Evolutionary conservation across 1,284 basidiomycete species (phyloP).

Genomic region (Rhodotorula mucilaginosa): DNA sequence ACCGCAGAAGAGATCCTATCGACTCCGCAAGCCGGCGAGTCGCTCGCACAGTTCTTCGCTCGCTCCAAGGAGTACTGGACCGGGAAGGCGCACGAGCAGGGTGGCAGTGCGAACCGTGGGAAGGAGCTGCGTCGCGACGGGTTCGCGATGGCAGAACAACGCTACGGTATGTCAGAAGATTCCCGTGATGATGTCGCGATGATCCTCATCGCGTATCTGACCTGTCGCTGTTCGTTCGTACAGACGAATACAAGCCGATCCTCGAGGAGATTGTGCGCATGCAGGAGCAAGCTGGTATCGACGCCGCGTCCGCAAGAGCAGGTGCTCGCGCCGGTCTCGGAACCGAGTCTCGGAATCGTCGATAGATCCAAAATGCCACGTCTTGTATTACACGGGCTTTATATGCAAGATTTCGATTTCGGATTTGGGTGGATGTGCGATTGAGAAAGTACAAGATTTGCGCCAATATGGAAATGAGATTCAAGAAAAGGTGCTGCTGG

Average conservation of each 20-base stretch:
- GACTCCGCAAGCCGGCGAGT: conserved; percentile 86
- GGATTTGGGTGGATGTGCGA: background rate
- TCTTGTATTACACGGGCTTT: background rate
- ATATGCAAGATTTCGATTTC: background rate
- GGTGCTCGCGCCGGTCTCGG: conserved; percentile 48
- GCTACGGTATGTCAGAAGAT: conserved; percentile 58
- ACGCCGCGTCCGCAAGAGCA: conserved; percentile 71
- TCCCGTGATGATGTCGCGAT: no score
- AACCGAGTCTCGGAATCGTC: conserved; percentile 33
- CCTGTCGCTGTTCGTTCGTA: background rate
- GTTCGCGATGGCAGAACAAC: conserved; percentile 67
- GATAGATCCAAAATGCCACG: conserved; percentile 11
- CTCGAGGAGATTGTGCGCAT: conserved; percentile 80
- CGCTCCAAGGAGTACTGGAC: conserved; percentile 83
- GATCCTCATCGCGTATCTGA: conserved; percentile 1
- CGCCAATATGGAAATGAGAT: background rate
- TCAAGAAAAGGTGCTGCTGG: conserved; percentile 31
- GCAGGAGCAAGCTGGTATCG: conserved; percentile 77
- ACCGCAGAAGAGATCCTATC: conserved; percentile 69
- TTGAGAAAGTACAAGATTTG: background rate
- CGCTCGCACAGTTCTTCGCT: conserved; percentile 77
- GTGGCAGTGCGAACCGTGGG: conserved; percentile 64
- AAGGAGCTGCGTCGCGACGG: conserved; percentile 77
- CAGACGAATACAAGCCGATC: conserved; percentile 71
- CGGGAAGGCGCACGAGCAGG: conserved; percentile 61